Evolutionary conservation across 257 asterid species (phyloP), one percentile per base, ranked within the genome.

Genomic region (Fraxinus anomala): DNA sequence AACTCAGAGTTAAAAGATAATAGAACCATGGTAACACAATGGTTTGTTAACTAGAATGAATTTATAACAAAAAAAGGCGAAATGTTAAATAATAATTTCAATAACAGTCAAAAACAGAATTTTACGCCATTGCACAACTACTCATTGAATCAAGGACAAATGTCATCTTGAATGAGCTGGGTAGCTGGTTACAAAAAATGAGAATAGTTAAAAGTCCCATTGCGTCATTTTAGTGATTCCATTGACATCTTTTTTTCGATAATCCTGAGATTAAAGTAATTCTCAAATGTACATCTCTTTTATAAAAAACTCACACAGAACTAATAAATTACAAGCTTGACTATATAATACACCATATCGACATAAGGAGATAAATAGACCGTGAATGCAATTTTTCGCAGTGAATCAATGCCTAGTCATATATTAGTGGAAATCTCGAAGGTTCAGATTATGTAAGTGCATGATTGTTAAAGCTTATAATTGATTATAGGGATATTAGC

Each of bases 121-220:
- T 74, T 40, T 9, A 40, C 13, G 14, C 40, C 49, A 69, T 59
- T 21, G 14, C 11, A 44, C 30, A 12, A 23, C 39, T 70, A 40
- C n/a, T 72, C 16, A 51, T 19, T 34, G 66, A 76, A 19, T 24
- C 39, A 36, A 68, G 39, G 40, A 73, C 11, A 47, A 36, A 47
- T 37, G 59, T 56, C 6, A 36, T 40, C 65, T 44, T 17, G 13
- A 44, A 74, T 74, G 28, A 82, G 79, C 73, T 77, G 66, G 54
- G 73, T 19, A 82, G 79, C 73, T 77, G 66, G 54, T 63, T 6
- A 56, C 3, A 5, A 30, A 59, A 59, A 59, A 59, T 33, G 26
- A 28, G 71, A 65, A 37, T 56, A 82, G 23, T 40, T 31, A 28
- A 70, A 61, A 59, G 74, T 30, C 65, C 73, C 44, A 70, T 11